Conservation (phyloP, 306 rosid genomes). For the Albizia julibrissin region DNA sequence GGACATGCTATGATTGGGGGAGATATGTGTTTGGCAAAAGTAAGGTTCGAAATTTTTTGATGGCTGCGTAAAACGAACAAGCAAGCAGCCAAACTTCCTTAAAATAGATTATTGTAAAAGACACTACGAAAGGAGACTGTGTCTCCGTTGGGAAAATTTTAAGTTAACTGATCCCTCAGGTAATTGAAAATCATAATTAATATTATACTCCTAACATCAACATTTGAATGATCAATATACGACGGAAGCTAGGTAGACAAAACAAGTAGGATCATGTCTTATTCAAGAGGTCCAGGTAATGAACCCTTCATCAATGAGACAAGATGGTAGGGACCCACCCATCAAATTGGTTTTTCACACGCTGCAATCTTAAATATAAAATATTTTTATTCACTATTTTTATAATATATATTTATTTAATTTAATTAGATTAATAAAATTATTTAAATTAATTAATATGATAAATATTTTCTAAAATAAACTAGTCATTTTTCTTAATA, state of each 20-base stretch:
- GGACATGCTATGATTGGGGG: background rate
- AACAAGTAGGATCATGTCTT: background rate
- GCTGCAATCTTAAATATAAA: too few species aligned
- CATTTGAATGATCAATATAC: background rate
- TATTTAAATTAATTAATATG: too few species aligned
- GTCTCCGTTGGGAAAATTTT: background rate
- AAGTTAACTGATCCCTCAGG: background rate
- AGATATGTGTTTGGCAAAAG: background rate
- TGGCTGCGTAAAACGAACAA: background rate
- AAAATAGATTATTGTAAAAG: background rate
- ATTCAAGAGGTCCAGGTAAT: background rate
- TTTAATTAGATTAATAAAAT: too few species aligned
- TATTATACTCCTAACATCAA: background rate
- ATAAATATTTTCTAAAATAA: too few species aligned
- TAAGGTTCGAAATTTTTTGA: background rate
- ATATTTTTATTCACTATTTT: too few species aligned
- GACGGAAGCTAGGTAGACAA: background rate
- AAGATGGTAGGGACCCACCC: background rate
- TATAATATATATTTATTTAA: too few species aligned
- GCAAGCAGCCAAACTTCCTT: background rate
- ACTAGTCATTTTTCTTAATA: too few species aligned
- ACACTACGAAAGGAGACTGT: background rate
- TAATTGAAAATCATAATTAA: background rate
- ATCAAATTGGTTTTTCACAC: background rate
- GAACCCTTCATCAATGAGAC: background rate